A percentile compares a stretch with the other conserved stretches of the same genome.
Evolutionary conservation across 352 stramenopile genomes (phyloP).

Genomic region (Bremia lactucae): DNA sequence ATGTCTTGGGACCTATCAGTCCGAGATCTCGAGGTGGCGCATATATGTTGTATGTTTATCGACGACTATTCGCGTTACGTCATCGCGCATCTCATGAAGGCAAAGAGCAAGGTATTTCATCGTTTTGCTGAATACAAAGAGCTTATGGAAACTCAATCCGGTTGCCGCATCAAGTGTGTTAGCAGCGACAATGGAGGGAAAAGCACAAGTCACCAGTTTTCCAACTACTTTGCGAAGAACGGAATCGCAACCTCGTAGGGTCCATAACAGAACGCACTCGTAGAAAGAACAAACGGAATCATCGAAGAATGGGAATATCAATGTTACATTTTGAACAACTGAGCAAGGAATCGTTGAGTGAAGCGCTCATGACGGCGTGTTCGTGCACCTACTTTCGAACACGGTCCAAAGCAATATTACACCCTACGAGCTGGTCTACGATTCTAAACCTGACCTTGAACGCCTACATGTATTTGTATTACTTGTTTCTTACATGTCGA

Average conservation of each 20-base stretch:
- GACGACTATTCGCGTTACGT: conserved; percentile 10
- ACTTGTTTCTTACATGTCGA: no score
- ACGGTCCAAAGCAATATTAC: no score
- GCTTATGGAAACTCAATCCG: conserved; percentile 3
- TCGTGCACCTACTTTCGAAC: conserved; percentile 3
- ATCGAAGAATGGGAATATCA: conserved; percentile 3
- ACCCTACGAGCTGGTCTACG: no score
- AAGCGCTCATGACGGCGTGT: conserved; percentile 12
- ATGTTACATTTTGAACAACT: conserved; percentile 10
- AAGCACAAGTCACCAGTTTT: conserved; percentile 8
- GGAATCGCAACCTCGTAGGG: conserved; percentile 9
- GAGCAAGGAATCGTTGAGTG: conserved; percentile 6
- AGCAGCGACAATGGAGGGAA: conserved; percentile 15
- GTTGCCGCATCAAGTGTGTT: conserved; percentile 6
- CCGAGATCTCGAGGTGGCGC: no score
- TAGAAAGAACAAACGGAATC: conserved; percentile 11
- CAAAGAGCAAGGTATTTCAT: conserved; percentile 4
- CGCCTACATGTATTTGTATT: no score
- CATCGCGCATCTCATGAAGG: conserved; percentile 6
- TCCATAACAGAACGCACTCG: conserved; percentile 9
- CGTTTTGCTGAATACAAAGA: conserved; percentile 5
- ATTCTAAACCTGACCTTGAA: no score
- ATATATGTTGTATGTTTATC: conserved; percentile 8
- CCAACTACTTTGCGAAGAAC: neutral
- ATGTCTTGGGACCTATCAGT: no score